Percentiles rank a stretch among this genome's conserved stretches.
phyloP scores from a whole-genome alignment of 257 asterid species.

The Cordia subcordata region DNA sequence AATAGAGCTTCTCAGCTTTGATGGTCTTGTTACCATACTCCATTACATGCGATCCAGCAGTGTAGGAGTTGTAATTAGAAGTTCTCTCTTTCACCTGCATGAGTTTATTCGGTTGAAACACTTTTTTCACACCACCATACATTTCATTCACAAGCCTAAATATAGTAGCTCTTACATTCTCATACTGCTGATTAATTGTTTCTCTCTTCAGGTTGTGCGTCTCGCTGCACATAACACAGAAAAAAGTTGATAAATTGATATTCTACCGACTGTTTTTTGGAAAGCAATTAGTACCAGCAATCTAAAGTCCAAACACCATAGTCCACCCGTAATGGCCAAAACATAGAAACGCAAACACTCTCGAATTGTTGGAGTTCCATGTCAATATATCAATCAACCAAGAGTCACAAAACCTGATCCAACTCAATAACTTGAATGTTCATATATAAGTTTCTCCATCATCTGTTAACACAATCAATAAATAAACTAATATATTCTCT shows the following conservation, averaged over 20 bases:
- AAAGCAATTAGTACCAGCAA: background rate
- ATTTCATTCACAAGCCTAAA: background rate
- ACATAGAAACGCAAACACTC: no score
- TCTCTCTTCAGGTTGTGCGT: conserved; percentile 75
- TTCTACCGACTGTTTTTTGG: background rate
- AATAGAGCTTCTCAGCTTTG: conserved; percentile 54
- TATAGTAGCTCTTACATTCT: conserved; percentile 32
- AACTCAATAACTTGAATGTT: no score
- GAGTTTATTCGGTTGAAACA: background rate
- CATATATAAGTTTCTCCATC: no score
- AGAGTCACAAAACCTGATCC: no score
- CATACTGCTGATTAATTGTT: conserved; percentile 60
- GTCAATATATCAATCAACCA: no score
- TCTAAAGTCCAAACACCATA: background rate
- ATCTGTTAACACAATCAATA: no score
- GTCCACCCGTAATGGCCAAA: no score
- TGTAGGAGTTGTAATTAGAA: conserved; percentile 51
- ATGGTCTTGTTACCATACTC: conserved; percentile 69
- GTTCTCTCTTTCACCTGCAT: conserved; percentile 80
- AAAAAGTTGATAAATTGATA: background rate
- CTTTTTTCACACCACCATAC: background rate
- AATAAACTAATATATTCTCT: no score
- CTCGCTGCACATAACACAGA: conserved; percentile 38
- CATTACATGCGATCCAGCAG: conserved; percentile 86
- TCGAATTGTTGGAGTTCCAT: background rate